A percentile compares a stretch with the other conserved stretches of the same genome.
Conservation (phyloP, 495 filamentous ascomycete genomes). For the Lasiosphaeris hirsuta region DNA sequence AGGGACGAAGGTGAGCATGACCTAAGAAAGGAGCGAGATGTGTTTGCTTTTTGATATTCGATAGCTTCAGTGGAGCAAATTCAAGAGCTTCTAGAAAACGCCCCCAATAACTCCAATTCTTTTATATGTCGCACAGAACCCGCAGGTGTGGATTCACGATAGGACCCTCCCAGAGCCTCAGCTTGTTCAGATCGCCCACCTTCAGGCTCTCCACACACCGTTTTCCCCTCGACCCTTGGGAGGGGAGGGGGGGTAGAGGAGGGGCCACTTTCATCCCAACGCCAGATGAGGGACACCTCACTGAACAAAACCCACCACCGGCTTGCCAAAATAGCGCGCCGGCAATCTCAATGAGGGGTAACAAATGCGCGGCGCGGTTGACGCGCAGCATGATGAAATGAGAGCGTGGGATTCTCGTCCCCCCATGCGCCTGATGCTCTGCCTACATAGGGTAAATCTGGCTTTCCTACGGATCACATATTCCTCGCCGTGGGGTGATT, state of each 20-base stretch:
- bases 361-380: background rate
- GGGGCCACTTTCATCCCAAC: conserved; percentile 27
- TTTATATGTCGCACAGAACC: conserved; percentile 38
- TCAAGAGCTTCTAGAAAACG: conserved; percentile 29
- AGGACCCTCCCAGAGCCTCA: conserved; percentile 43
- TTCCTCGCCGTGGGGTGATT: too few species aligned
- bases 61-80: conserved; percentile 21
- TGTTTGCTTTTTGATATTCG: conserved; percentile 15
- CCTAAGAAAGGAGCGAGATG: background rate
- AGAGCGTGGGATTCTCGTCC: too few species aligned
- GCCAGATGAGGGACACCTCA: conserved; percentile 3
- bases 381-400: background rate
- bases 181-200: conserved; percentile 32
- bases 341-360: background rate
- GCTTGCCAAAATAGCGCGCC: background rate
- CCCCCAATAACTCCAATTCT: conserved; percentile 32
- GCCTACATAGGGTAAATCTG: too few species aligned
- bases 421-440: background rate
- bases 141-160: conserved; percentile 39
- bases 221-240: conserved; percentile 15
- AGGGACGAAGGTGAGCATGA: conserved; percentile 2
- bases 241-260: background rate
- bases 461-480: too few species aligned
- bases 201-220: conserved; percentile 30
- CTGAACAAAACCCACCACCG: background rate